Base-by-base conservation (phyloP, 352 stramenopile species). In the Phytophthora sp. region DNA sequence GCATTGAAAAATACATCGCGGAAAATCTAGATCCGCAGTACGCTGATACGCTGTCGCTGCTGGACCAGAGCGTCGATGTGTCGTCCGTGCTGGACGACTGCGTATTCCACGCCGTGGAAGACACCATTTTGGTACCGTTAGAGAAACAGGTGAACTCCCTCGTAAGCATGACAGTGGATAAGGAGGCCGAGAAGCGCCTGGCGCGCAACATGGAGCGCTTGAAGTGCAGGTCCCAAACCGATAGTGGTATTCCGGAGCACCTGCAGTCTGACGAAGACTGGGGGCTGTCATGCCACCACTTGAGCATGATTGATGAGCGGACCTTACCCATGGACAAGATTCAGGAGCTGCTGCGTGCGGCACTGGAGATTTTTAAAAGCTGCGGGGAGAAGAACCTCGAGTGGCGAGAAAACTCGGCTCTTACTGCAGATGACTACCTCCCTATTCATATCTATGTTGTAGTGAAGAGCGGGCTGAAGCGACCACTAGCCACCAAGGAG, bases 371-470 rank as follows among this genome's bases (percentile, higher is more conserved):
- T 57, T 94, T 94, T 74, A 82, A 84, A 59, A 90, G 74, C 51
- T 93, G 84, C 46, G 81, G 80, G 15, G 84, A 90, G 57, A 93
- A 92, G 58, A 86, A 89, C 42, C 67, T 92, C 18, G 86, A 91
- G 44, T 94, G 82, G 82, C 73, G 75, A 24, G 80, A 89, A 21
- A 91, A 88, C 62, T 89, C 82, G 31, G 79, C 80, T 50, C 71
- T 95, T 24, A 90, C 82, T 13, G 87, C 87, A 29, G 87, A 95
- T 56, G 87, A 95, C 53, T 93, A 92, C 64, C 67, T 95, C 23
- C 87, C 87, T 21, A 94, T 95, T 58, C 85, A 94, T 69, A 94
- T 95, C 56, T 94, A 90, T 73, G 85, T 93, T 30, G 85, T 94
- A 29, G 80, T 91, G 36, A 88, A 91, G 66, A 87, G 79, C 52